phyloP scores from a whole-genome alignment of 257 asterid genomes.

The Datura wrightii region DNA sequence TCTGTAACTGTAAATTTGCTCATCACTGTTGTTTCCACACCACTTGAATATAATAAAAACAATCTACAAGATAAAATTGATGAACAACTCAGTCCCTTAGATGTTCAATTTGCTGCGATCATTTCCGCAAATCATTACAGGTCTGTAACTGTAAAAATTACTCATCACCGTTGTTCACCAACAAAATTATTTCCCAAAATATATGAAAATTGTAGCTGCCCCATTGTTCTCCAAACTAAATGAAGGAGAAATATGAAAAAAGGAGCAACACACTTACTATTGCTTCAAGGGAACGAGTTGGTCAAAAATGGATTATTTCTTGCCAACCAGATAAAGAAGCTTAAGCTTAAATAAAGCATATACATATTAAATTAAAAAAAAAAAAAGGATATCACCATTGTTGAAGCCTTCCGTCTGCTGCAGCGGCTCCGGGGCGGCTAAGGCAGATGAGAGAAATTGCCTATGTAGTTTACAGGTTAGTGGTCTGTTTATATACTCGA shows the following conservation, averaged over 20 bases:
- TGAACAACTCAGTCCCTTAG: constrained; percentile 28
- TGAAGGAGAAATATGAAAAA: neutral
- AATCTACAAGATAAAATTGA: neutral
- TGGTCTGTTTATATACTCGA: neutral
- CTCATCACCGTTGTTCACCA: neutral
- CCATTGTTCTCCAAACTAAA: neutral
- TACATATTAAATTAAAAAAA: neutral
- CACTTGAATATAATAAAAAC: too few species aligned
- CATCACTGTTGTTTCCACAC: neutral
- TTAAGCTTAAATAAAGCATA: neutral
- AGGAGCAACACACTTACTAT: neutral
- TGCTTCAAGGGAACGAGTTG: constrained; percentile 28
- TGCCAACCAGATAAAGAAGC: constrained; percentile 30
- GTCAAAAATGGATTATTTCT: neutral
- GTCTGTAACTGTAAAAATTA: constrained; percentile 23
- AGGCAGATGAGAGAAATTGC: too few species aligned
- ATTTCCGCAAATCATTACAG: constrained; percentile 22
- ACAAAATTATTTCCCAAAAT: too few species aligned
- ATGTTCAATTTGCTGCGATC: constrained; percentile 16
- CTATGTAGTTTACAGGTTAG: neutral
- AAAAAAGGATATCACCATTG: neutral
- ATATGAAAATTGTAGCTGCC: neutral
- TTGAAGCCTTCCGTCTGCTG: neutral
- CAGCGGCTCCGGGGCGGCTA: too few species aligned
- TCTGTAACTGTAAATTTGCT: constrained; percentile 9